These are phyloP conservation scores for Macadamia integrifolia DNA, from an alignment of 164 flowering plant species.

Conservation along the genomic window DNA sequence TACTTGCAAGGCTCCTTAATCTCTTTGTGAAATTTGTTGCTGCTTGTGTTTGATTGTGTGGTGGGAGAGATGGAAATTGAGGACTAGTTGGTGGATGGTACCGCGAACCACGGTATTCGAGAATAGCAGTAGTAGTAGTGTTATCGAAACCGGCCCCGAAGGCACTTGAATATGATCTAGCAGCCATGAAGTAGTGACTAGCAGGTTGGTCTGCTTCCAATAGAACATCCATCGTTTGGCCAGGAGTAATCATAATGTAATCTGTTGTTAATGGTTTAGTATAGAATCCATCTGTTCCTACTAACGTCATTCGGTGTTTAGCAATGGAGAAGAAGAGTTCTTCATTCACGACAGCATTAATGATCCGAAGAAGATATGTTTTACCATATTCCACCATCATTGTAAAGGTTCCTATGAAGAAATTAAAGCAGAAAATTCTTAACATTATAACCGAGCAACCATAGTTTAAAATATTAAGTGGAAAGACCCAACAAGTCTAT, in stretches of 20 bases:
- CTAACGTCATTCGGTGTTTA: background rate
- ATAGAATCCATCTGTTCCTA: background rate
- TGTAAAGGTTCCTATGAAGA: background rate
- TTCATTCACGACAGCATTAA: background rate
- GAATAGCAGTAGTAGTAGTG: constrained; percentile 22
- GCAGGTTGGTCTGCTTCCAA: constrained; percentile 19
- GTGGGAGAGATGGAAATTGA: constrained; percentile 12
- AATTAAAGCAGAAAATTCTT: too few relatives aligned
- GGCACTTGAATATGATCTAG: constrained; percentile 4
- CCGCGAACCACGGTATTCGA: constrained; percentile 14
- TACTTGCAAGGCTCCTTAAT: constrained; percentile 17
- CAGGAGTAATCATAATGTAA: background rate
- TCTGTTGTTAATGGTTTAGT: constrained; percentile 15
- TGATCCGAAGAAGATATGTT: background rate
- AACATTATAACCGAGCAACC: too few relatives aligned
- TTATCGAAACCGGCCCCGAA: constrained; percentile 9
- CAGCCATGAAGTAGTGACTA: constrained; percentile 17
- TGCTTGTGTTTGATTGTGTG: constrained; percentile 5
- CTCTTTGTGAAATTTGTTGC: constrained; percentile 7
- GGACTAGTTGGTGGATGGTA: constrained; percentile 1
- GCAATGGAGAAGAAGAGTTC: constrained; percentile 9
- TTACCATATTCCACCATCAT: background rate
- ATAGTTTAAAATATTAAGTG: too few relatives aligned
- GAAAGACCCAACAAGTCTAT: too few relatives aligned
- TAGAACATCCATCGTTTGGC: background rate